Base-by-base conservation (phyloP, 768 basidiomycete genomes). In the Cubamyces lactineus region DNA sequence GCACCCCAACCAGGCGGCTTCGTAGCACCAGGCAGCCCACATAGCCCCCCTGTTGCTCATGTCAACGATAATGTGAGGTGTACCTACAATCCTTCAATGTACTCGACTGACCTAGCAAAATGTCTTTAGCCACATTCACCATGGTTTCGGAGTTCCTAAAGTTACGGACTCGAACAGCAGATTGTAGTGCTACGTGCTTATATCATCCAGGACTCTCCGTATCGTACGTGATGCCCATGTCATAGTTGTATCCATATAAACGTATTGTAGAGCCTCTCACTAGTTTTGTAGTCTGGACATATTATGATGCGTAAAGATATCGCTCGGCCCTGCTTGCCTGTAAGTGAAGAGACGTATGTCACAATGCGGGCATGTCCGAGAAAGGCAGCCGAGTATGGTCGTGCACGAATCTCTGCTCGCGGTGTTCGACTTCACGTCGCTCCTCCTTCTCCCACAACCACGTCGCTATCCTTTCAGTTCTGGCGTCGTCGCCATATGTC, bases 1-100 rank as follows among this genome's bases (percentile, higher is more conserved):
- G 17, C 54, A 2, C 61, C 54, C 6, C 54, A 57, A 11, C 61
- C 61, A 7, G 61, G 61, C 15, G 61, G 61, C 2, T 56, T 62
- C 16, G 54, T 62, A 7, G 55, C 30, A 5, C 54, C 53, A 17
- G 47, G 56, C 26, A 61, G 28, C 16, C 54, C 55, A n/a, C 41
- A 52, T 13, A 45, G 49, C 13, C 61, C 61, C 3, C 54, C 61
- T 15, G 42, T 26, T 1, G 61, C 61, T 4, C 61, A 62, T 46
- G 54, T 57, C 1, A 51, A 62, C 38, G 42, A 19, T 23, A 56
- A 51, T 24, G 61, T 62, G 28, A 45, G 61, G 2, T 5, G 11
- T 5, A 2, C 13, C 8, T n/a, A 23, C 30, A 15, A 34, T 34
- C 1, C 34, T 4, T 49, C 24, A 23, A 16, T 19, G 6, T 24